Conservation (phyloP, 805 yeast species). For the Phaffomyces thermotolerans region DNA sequence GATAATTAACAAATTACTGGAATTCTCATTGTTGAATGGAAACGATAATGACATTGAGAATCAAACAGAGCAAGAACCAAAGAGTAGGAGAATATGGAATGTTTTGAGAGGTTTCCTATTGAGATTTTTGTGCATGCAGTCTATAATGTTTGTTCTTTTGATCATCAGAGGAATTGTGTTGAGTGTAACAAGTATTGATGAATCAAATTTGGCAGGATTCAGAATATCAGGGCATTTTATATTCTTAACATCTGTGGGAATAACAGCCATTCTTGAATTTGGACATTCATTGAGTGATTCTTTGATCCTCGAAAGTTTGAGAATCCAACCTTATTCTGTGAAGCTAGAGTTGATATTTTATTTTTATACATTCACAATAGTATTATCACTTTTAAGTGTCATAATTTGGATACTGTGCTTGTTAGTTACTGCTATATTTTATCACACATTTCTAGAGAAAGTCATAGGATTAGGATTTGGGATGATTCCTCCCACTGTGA, state of each 20-base stretch:
- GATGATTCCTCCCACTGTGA: conserved; percentile 17
- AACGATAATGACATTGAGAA: conserved; percentile 1
- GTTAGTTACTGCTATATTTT: conserved; percentile 72
- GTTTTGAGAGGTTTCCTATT: conserved; percentile 1
- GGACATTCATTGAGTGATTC: conserved; percentile 3
- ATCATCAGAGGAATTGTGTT: conserved; percentile 1
- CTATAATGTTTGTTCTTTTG: not conserved
- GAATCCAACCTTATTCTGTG: not conserved
- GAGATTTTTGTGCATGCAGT: not conserved
- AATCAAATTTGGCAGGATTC: conserved; percentile 3
- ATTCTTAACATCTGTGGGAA: conserved; percentile 5
- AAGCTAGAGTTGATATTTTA: not conserved
- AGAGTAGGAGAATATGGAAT: not conserved
- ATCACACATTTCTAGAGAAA: conserved; percentile 76
- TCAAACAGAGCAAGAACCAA: not conserved
- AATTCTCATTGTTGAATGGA: not conserved
- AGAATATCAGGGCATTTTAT: conserved; percentile 8
- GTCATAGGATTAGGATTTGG: conserved; percentile 63
- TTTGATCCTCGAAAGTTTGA: not conserved
- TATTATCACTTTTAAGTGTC: conserved; percentile 4
- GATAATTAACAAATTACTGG: conserved; percentile 1
- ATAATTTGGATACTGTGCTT: conserved; percentile 48
- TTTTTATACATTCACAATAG: not conserved
- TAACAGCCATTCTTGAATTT: conserved; percentile 3
- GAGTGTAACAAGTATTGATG: conserved; percentile 1